Conservation (phyloP, 2,329 filamentous ascomycete species). For the Thielaviopsis musarum region DNA sequence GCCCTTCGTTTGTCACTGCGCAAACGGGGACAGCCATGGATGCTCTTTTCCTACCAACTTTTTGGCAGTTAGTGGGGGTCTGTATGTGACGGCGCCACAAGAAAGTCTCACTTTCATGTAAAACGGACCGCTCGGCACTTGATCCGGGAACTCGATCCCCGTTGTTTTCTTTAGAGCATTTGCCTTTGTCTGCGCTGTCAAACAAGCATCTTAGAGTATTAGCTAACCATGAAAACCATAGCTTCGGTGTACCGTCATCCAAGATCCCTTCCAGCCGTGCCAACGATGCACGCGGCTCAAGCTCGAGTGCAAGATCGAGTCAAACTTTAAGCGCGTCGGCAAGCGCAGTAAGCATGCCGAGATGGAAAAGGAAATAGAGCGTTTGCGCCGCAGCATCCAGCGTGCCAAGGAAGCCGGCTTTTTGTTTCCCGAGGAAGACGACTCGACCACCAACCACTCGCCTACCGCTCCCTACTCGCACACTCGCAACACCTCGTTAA, state of each 20-base stretch:
- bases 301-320: constrained; percentile 72
- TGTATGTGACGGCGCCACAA: no score
- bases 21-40: constrained; percentile 12
- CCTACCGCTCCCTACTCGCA: constrained; percentile 25
- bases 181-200: no score
- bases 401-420: constrained; percentile 44
- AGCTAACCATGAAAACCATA: constrained; percentile 19
- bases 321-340: constrained; percentile 70
- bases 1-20: not conserved
- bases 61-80: no score
- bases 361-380: constrained; percentile 71
- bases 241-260: constrained; percentile 71
- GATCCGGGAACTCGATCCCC: no score
- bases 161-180: no score
- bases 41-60: no score
- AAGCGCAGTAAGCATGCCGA: constrained; percentile 73
- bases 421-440: constrained; percentile 34
- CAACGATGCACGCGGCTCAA: constrained; percentile 63
- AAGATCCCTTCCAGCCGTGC: constrained; percentile 64
- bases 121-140: no score
- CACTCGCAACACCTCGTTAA: constrained; percentile 44
- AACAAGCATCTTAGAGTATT: not conserved
- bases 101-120: no score
- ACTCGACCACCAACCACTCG: constrained; percentile 30
- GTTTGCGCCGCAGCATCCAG: constrained; percentile 42